Evolutionary conservation across 345 rosid species (phyloP), one percentile per base, ranked within the genome.

Genomic region (Triadica sebifera): DNA sequence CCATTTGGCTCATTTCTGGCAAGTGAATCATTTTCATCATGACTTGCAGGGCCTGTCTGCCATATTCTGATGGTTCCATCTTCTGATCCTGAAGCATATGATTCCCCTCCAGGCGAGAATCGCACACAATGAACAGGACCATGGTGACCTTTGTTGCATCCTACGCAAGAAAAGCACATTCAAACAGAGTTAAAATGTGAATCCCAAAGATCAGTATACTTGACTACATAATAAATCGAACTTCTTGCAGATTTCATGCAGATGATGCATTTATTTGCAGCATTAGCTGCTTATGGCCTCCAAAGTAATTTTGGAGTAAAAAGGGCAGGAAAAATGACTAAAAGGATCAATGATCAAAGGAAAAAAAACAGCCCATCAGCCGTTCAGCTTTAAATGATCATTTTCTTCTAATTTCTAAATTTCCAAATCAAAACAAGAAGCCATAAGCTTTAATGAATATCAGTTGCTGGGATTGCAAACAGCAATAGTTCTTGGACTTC

Each of bases 131-230:
- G 98, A 34, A 96, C 91, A 15, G 98, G 98, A 79, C 99, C 99
- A 24, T 93, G 99, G 79, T 96, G 99, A 71, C 99, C 99, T 83
- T 96, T 96, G 81, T 96, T 93, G 90, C 98, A 96, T 66, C 90
- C 98, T 95, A 74, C 80, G 82, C 6, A 43, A 50, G 6, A 17
- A 37, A 43, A 5, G 9, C 47, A 43, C 47, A 43, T 43, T 43
- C 47, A 43, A 43, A 43, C 47, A 0, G 10, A 43, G 47, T 43
- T 43, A 6, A 43, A 57, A 45, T 20, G 11, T n/a, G 70, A 16
- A 37, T 37, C 60, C 46, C 7, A 24, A 70, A 8, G 16, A 39
- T 16, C 24, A 57, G 16, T 13, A 29, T 22, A 45, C 24, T n/a
- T 67, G 50, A 34, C 37, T 0, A 12, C 13, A 61, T 39, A 24